These are phyloP conservation scores for Penicillium steckii DNA, from an alignment of 495 filamentous ascomycete species.

Conservation along the genomic window DNA sequence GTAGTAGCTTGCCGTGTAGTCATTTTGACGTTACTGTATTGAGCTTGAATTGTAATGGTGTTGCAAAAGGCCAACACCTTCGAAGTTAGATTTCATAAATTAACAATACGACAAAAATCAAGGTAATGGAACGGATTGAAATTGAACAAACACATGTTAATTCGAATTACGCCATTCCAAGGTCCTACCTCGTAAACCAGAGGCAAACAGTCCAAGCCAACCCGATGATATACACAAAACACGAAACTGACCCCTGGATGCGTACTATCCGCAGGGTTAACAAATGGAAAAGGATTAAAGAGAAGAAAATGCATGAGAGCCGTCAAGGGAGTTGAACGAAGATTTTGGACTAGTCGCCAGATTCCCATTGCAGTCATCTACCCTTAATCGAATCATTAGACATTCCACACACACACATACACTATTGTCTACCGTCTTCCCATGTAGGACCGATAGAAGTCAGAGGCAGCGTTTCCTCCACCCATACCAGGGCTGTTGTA, in stretches of 20 bases:
- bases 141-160: background rate
- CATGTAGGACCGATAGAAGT: slow-evolving; percentile 79
- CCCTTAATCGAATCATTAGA: slow-evolving; percentile 22
- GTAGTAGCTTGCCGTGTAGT: no score
- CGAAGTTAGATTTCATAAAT: no score
- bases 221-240: background rate
- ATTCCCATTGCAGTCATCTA: slow-evolving; percentile 4
- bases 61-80: no score
- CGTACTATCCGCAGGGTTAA: background rate
- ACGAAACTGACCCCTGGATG: background rate
- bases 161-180: background rate
- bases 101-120: no score
- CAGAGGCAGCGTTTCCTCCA: slow-evolving; percentile 66
- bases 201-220: background rate
- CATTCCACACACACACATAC: slow-evolving; percentile 8
- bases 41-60: no score
- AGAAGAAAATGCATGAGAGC: background rate
- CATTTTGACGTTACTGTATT: no score
- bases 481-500: slow-evolving; percentile 55
- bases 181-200: background rate
- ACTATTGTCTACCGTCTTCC: slow-evolving; percentile 52
- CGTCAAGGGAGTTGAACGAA: background rate
- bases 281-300: background rate
- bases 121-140: background rate
- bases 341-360: background rate